Percentiles rank a stretch among this genome's conserved stretches.
Conservation (phyloP, 768 basidiomycete genomes). For the Piloderma croceum region DNA sequence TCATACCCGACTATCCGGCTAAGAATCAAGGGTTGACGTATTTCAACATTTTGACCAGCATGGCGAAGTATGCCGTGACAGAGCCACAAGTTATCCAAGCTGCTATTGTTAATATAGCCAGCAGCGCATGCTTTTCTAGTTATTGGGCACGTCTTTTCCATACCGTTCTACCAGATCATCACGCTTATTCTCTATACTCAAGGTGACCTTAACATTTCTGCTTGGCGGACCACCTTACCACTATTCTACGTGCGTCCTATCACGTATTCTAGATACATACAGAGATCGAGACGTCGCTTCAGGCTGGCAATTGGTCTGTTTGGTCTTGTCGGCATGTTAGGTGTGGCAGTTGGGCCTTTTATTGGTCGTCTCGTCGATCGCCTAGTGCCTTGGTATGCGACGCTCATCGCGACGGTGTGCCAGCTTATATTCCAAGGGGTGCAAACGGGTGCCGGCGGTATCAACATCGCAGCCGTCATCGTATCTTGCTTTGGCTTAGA, state of each 20-base stretch:
- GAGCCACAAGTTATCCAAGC: constrained; percentile 76
- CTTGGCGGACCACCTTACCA: constrained; percentile 71
- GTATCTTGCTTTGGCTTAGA: constrained; percentile 70
- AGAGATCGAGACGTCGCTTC: constrained; percentile 1
- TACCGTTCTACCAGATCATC: too few species aligned
- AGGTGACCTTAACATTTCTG: constrained; percentile 79
- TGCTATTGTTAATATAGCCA: constrained; percentile 53
- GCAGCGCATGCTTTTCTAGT: constrained; percentile 43
- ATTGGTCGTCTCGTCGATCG: constrained; percentile 64
- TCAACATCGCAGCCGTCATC: constrained; percentile 65
- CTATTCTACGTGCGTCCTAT: constrained; percentile 55
- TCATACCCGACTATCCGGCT: constrained; percentile 81
- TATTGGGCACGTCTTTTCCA: constrained; percentile 33
- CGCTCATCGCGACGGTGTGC: constrained; percentile 46
- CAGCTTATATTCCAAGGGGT: constrained; percentile 53
- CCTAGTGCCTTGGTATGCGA: constrained; percentile 74
- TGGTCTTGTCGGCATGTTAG: constrained; percentile 68
- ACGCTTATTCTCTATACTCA: constrained; percentile 38
- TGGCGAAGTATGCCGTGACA: constrained; percentile 71
- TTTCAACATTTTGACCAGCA: constrained; percentile 61
- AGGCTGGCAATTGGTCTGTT: constrained; percentile 65
- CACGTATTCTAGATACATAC: neutral
- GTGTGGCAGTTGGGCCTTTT: constrained; percentile 63
- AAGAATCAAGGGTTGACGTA: constrained; percentile 66
- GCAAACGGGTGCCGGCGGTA: constrained; percentile 64